Base-by-base conservation (phyloP, 768 basidiomycete species). In the Lactarius hatsudake region DNA sequence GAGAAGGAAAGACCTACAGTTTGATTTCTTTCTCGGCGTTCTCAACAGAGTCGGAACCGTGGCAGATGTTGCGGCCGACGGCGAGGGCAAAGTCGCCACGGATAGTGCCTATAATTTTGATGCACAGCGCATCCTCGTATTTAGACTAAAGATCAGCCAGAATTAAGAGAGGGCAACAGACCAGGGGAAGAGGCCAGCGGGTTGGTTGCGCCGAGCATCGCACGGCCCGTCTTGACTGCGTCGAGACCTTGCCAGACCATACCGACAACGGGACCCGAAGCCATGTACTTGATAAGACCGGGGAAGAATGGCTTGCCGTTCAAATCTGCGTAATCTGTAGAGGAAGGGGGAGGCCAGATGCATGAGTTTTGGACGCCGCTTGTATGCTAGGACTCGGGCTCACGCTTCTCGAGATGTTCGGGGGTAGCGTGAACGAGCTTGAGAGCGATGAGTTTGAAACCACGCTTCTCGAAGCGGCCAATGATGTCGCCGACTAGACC, bases 221-320 rank as follows among this genome's bases (percentile, higher is more conserved):
- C 84, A 81, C 96, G 94, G 72, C 95, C 96, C 66, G 94, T 96
- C 87, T 94, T 94, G 79, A 94, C 92, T 59, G 91, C 91, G 72
- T 94, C 91, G 69, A 94, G 86, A 66, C 97, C 97, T 82, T 98
- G 86, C 87, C 95, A 96, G 72, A 92, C 95, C 87, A 94, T 96
- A 73, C 85, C 92, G 75, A 96, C 90, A 72, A 99, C 97, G 72
- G 97, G 97, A 67, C 97, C 96, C 63, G 90, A 83, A 63, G 88
- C 87, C 94, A 96, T 98, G 85, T 98, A 98, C 78, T 88, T 89
- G 86, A 98, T 89, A 75, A 98, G 80, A 72, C 93, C 91, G 72
- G 93, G 91, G 89, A 98, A 99, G 89, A 99, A 99, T 64, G 86
- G 75, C 86, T 96, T 97, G 73, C 84, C 88, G 78, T 85, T 90